phyloP scores from a whole-genome alignment of 495 filamentous ascomycete species.

The Aspergillus cavernicola region DNA sequence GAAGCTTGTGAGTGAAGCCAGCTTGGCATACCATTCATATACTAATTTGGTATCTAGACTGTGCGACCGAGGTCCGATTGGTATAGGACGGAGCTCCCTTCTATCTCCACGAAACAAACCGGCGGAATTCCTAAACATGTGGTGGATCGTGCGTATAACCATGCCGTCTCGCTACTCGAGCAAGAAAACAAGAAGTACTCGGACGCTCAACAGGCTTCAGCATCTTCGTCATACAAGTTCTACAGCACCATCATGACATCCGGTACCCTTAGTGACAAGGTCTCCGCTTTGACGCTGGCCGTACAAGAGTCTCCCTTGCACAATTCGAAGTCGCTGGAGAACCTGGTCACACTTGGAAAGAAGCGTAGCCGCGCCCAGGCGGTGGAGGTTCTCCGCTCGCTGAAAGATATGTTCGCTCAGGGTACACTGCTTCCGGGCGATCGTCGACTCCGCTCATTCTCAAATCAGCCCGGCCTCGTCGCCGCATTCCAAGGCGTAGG shows the following conservation, averaged over 20 bases:
- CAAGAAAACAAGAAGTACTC: conserved; percentile 65
- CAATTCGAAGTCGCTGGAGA: conserved; percentile 83
- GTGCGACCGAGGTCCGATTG: conserved; percentile 81
- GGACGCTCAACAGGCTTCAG: conserved; percentile 44
- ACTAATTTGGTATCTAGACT: conserved; percentile 46
- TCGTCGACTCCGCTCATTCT: conserved; percentile 74
- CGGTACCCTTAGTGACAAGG: conserved; percentile 93
- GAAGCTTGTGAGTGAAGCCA: conserved; percentile 33
- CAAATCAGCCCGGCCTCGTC: conserved; percentile 73
- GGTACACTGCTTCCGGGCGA: conserved; percentile 80
- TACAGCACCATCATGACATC: conserved; percentile 94
- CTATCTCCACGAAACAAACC: conserved; percentile 48
- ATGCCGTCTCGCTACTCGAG: conserved; percentile 71
- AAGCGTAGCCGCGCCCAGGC: conserved; percentile 94
- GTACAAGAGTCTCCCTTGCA: conserved; percentile 95
- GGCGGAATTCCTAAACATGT: conserved; percentile 51
- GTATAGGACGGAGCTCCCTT: conserved; percentile 65
- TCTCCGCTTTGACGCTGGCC: conserved; percentile 87
- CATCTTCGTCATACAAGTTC: conserved; percentile 86
- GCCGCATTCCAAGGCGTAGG: conserved; percentile 56
- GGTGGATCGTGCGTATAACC: conserved; percentile 67
- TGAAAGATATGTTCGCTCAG: conserved; percentile 90
- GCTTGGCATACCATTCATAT: neutral
- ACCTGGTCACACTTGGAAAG: conserved; percentile 68
- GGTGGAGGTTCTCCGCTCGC: conserved; percentile 80